phyloP scores from a whole-genome alignment of 106 monocot species.

The Dactylorhiza incarnata region DNA sequence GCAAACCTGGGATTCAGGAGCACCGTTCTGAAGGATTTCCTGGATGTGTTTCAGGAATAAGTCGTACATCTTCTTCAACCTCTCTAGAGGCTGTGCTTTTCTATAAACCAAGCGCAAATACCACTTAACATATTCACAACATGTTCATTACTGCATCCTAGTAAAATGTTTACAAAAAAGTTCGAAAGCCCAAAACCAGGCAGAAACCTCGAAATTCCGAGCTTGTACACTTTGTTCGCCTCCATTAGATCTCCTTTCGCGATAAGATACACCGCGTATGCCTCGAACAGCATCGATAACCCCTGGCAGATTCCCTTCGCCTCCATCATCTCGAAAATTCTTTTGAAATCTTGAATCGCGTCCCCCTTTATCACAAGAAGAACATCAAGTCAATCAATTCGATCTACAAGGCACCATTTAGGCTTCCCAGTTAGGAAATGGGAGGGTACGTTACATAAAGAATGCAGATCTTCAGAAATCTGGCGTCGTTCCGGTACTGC shows the following conservation, averaged over 20 bases:
- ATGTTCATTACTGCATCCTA: neutral
- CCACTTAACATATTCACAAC: neutral
- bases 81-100: conserved; percentile 62
- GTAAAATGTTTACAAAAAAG: neutral
- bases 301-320: conserved; percentile 49
- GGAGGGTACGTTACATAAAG: conserved; percentile 50
- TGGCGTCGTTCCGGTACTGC: conserved; percentile 46
- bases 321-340: conserved; percentile 52
- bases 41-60: conserved; percentile 41
- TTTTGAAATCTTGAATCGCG: conserved; percentile 45
- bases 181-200: neutral
- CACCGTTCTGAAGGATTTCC: conserved; percentile 13
- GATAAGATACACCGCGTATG: conserved; percentile 41
- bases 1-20: conserved; percentile 27
- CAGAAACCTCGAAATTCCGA: conserved; percentile 67
- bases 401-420: neutral
- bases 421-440: neutral
- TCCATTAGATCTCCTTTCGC: conserved; percentile 43
- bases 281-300: conserved; percentile 64
- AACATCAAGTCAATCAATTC: neutral
- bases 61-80: conserved; percentile 47
- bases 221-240: conserved; percentile 39
- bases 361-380: conserved; percentile 49
- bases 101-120: conserved; percentile 22
- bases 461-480: conserved; percentile 65